phyloP scores from a whole-genome alignment of 306 rosid genomes.

The Malus fusca region DNA sequence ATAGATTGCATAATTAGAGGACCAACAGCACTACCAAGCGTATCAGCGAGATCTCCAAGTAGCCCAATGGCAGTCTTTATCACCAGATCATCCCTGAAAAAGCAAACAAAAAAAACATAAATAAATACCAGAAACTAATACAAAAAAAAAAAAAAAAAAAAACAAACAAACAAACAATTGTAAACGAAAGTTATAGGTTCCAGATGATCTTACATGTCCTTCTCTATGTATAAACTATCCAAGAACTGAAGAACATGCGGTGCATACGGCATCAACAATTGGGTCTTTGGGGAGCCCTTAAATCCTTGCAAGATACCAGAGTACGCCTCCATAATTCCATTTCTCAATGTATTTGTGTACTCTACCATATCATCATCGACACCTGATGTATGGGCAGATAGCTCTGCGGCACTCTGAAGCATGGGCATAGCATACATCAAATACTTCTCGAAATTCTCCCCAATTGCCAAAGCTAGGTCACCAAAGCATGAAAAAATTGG shows the following conservation, averaged over 20 bases:
- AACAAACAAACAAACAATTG: neutral
- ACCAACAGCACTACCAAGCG: slow-evolving; percentile 63
- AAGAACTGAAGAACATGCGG: slow-evolving; percentile 79
- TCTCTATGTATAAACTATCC: slow-evolving; percentile 75
- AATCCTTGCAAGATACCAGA: slow-evolving; percentile 94
- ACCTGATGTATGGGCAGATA: slow-evolving; percentile 60
- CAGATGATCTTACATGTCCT: slow-evolving; percentile 66
- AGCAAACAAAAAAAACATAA: slow-evolving; percentile 6
- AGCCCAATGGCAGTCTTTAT: slow-evolving; percentile 85
- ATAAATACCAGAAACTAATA: neutral
- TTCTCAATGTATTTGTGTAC: slow-evolving; percentile 87
- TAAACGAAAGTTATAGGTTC: neutral
- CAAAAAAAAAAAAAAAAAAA: neutral
- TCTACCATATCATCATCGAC: slow-evolving; percentile 85
- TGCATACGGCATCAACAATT: slow-evolving; percentile 82
- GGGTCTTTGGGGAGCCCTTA: slow-evolving; percentile 78
- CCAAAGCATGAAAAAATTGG: slow-evolving; percentile 96
- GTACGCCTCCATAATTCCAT: slow-evolving; percentile 89
- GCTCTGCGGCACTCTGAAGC: slow-evolving; percentile 98
- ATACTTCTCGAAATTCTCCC: slow-evolving; percentile 89
- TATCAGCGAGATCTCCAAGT: slow-evolving; percentile 91
- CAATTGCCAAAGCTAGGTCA: slow-evolving; percentile 89
- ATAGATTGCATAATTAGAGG: slow-evolving; percentile 72
- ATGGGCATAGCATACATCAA: slow-evolving; percentile 89
- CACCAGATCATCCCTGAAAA: slow-evolving; percentile 77